Base-by-base conservation (phyloP, 768 basidiomycete genomes). In the Collybia nuda region DNA sequence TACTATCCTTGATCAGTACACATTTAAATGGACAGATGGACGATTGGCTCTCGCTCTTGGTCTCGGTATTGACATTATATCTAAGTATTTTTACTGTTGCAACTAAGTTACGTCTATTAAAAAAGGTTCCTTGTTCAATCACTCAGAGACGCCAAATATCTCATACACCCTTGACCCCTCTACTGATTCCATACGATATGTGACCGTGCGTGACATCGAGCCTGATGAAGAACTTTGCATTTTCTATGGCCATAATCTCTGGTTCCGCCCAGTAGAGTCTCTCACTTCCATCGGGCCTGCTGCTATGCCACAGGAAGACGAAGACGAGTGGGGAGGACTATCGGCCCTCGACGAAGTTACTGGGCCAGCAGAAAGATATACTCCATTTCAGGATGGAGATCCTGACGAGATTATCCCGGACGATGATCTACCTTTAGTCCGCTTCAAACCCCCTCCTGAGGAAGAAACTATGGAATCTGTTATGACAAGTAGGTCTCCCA, bases 71-170 rank as follows among this genome's bases (percentile, higher is more conserved):
- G 22, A 17, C 23, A 42, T 14, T 24, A 35, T 11, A 32, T 12
- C 21, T 32, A 11, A 32, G 32, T 52, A 52, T 40, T 21, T 6
- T 47, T 40, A 11, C 26, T 44, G 42, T 18, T 19, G 23, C 3
- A 29, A 7, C 39, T 45, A 22, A 48, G 11, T 42, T 48, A 19
- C 18, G 14, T 45, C 6, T 26, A 15, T 26, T 11, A 23, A 32
- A 8, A n/a, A 45, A 90, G 91, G 91, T 4, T 92, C 90, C 2
- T 60, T 93, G 8, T 91, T 93, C 69, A 93, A 92, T 62, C 90
- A 91, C 67, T 82, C 84, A 0, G 70, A 78, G 22, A 50, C 60
- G 3, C 90, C 89, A 5, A 93, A 93, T 64, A 78, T 90, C 15
- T 81, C 84, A 0, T 91, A 81, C 65, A 67, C 69, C 0, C 62